Evolutionary conservation across 768 basidiomycete species (phyloP), one percentile per base, ranked within the genome.

Genomic region (Gyrodon lividus): DNA sequence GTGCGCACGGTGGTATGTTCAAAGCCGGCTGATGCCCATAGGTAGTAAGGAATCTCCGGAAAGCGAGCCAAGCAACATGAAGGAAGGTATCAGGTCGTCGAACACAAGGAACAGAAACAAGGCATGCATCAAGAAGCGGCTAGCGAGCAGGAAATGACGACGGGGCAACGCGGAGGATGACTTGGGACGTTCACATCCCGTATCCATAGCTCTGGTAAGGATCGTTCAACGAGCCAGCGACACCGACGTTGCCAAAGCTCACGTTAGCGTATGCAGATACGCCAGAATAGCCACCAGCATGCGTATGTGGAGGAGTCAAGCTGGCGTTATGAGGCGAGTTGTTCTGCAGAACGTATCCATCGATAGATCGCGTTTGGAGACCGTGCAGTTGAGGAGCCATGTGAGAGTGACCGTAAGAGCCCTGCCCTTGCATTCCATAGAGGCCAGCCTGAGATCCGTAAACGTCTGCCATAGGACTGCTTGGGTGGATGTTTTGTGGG

Each of bases 161-260:
- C 47, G 57, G 52, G 23, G 30, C 16, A 67, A 72, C 74, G 71
- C 71, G 60, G 34, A 57, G 60, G 46, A 40, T 34, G 16, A 41
- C 31, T 8, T 34, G 39, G 51, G 28, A 43, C 28, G 46, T 71
- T 83, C 79, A 91, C 87, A 90, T 89, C 65, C 86, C 83, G 62
- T 92, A 92, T 52, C 83, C 85, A 62, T 86, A 92, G 57, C 75
- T 73, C 73, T 87, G 86, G 75, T 92, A 92, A 30, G 86, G 87
- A 70, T 90, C 89, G 61, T 76, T 81, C 62, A 86, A 73, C 35
- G 80, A 73, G 42, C 77, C 76, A 35, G 83, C 69, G 54, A 79
- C 65, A 48, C 75, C 74, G 54, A 75, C 70, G 55, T 66, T 68
- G 43, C 74, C 72, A 67, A 77, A 81, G 62, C 78, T 81, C 62